Base-by-base conservation (phyloP, 306 rosid species). In the Castanea crenata region DNA sequence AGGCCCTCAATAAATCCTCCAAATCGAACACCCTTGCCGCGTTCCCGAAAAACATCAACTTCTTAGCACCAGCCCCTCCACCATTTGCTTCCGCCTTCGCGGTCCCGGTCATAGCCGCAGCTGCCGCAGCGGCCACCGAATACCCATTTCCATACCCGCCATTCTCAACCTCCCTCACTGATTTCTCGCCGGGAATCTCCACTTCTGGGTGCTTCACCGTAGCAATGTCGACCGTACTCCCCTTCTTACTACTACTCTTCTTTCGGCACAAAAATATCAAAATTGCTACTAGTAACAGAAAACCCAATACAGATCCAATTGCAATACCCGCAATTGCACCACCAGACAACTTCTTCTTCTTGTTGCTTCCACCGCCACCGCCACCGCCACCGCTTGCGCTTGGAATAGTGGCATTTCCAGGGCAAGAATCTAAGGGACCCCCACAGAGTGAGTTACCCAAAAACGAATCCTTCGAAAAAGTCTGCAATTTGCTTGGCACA, bases 1-100 rank as follows among this genome's bases (percentile, higher is more conserved):
- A 90, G n/a, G 94, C 94, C 61, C 94, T 88, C 57, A 90, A 77
- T 83, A 90, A 84, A 86, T 90, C 94, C 79, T 90, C 94, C 69
- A 90, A 74, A 84, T 86, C 92, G 73, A 90, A 90, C 73, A 80
- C 89, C 76, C 82, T 88, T 4, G 80, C 78, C 0, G 79, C 78
- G 79, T 81, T 84, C 5, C 90, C 87, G 46, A 88, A 90, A 77
- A 90, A 88, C 38, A 85, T 79, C 88, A 90, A 73, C 75, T 88
- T 90, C 58, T 90, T 90, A 1, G 56, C 79, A 14, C 32, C 83
- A 49, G 3, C 86, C 2, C 79, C 83, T 29, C 73, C 81, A 68
- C 44, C 73, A 16, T 25, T 77, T 1, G 1, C 70, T 62, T 82
- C 87, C 23, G 55, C 78, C 74, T 85, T 87, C 58, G 38, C 62